Percentiles rank a stretch among this genome's conserved stretches.
phyloP scores from a whole-genome alignment of 257 asterid species.

The Plantago elongata region DNA sequence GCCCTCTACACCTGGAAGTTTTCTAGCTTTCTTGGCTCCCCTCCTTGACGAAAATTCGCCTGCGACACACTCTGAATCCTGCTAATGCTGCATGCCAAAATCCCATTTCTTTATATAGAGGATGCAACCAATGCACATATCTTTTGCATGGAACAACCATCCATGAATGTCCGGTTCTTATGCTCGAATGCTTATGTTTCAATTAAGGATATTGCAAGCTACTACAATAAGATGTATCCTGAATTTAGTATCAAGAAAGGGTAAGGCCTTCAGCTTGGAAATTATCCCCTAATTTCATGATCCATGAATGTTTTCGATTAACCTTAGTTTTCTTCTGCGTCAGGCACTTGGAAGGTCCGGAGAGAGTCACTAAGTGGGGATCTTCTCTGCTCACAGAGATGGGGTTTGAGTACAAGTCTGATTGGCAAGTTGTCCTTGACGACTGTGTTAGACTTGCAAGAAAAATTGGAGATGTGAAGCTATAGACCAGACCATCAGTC shows the following conservation, averaged over 20 bases:
- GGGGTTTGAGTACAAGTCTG: constrained; percentile 21
- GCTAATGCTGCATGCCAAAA: constrained; percentile 31
- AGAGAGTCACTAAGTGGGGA: constrained; percentile 20
- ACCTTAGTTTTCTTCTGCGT: background rate
- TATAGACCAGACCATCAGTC: background rate
- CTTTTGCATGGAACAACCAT: constrained; percentile 27
- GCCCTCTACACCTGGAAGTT: constrained; percentile 21
- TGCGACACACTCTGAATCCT: constrained; percentile 27
- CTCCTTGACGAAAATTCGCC: constrained; percentile 13
- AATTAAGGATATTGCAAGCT: constrained; percentile 15
- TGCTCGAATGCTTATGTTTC: constrained; percentile 27
- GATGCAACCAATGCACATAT: constrained; percentile 42
- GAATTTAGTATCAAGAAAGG: constrained; percentile 9
- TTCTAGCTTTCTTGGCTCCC: constrained; percentile 13
- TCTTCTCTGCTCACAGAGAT: constrained; percentile 20
- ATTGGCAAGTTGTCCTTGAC: constrained; percentile 22
- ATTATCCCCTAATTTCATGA: background rate
- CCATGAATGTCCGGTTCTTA: constrained; percentile 33
- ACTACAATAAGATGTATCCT: constrained; percentile 16
- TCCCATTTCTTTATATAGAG: constrained; percentile 40
- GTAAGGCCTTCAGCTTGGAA: constrained; percentile 7
- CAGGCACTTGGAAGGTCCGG: constrained; percentile 18
- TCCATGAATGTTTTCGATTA: background rate
- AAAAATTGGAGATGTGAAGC: constrained; percentile 9
- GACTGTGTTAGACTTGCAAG: constrained; percentile 18